A percentile compares a stretch with the other conserved stretches of the same genome.
phyloP scores from a whole-genome alignment of 108 stramenopile species.

The Chaetoceros muelleri region DNA sequence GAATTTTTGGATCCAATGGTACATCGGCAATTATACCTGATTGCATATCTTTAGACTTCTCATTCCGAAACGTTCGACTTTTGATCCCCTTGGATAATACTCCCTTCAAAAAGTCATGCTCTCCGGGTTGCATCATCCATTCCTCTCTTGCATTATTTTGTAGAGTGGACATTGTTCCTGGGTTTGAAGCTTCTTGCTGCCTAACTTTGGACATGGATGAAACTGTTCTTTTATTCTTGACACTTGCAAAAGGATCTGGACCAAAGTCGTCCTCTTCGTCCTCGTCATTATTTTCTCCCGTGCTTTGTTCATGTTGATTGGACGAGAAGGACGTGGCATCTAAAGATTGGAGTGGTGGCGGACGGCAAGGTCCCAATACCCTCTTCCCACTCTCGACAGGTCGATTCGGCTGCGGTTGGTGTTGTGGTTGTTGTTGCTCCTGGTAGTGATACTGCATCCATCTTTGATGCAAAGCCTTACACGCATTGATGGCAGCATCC shows the following conservation, averaged over 20 bases:
- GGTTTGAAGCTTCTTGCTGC: conserved; percentile 22
- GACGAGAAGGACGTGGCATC: conserved; percentile 11
- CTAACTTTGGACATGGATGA: conserved; percentile 14
- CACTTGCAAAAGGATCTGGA: conserved; percentile 39
- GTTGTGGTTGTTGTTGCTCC: conserved; percentile 17
- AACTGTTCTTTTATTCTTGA: conserved; percentile 11
- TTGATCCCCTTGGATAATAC: conserved; percentile 40
- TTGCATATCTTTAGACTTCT: conserved; percentile 6
- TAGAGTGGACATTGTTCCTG: conserved; percentile 6
- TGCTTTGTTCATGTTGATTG: conserved; percentile 1
- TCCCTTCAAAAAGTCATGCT: conserved; percentile 69
- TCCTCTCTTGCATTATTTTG: conserved; percentile 48
- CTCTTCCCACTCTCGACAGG: conserved; percentile 17
- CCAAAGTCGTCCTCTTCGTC: conserved; percentile 58
- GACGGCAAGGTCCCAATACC: conserved; percentile 2
- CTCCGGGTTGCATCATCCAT: conserved; percentile 82
- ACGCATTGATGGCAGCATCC: conserved; percentile 18
- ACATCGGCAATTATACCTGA: conserved; percentile 6
- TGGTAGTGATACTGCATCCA: neutral
- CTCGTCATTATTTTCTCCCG: conserved; percentile 9
- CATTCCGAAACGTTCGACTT: conserved; percentile 55
- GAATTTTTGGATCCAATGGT: conserved; percentile 50
- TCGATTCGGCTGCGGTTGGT: neutral
- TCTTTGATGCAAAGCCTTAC: conserved; percentile 5
- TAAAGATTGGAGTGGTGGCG: neutral